Percentiles rank a stretch among this genome's conserved stretches.
phyloP scores from a whole-genome alignment of 2,329 filamentous ascomycete species.

The Bisporella sp. region DNA sequence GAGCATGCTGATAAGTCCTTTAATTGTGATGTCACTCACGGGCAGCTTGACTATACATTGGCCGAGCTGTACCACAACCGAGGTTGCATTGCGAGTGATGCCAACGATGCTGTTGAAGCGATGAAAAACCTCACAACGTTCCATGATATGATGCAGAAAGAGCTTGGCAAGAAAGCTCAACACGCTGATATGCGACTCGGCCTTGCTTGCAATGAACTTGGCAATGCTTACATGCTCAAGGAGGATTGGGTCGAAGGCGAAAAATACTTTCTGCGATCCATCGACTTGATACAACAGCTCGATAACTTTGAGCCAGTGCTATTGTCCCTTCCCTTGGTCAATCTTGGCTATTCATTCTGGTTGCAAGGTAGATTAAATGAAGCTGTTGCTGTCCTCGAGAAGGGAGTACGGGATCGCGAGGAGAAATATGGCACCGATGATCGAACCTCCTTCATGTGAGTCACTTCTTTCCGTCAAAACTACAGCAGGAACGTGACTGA shows the following conservation, averaged over 20 bases:
- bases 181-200: not conserved
- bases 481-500: not conserved
- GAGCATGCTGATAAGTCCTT: too few species aligned
- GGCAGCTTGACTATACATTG: not conserved
- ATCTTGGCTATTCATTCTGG: conserved; percentile 7
- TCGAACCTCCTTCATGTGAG: not conserved
- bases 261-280: conserved; percentile 2
- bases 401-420: not conserved
- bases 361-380: conserved; percentile 3
- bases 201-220: conserved; percentile 2
- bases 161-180: not conserved
- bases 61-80: not conserved
- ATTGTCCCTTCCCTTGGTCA: conserved; percentile 3
- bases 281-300: conserved; percentile 1
- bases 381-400: not conserved
- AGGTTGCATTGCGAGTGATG: not conserved
- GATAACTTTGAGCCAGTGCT: conserved; percentile 1
- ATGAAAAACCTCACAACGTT: not conserved
- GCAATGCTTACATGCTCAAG: conserved; percentile 1
- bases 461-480: not conserved
- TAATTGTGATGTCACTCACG: too few species aligned
- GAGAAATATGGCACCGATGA: not conserved
- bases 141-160: not conserved
- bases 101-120: not conserved
- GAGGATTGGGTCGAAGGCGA: not conserved